A percentile compares a stretch with the other conserved stretches of the same genome.
phyloP scores from a whole-genome alignment of 225 moss, liverwort and hornwort species.

The Takakia lepidozioides region DNA sequence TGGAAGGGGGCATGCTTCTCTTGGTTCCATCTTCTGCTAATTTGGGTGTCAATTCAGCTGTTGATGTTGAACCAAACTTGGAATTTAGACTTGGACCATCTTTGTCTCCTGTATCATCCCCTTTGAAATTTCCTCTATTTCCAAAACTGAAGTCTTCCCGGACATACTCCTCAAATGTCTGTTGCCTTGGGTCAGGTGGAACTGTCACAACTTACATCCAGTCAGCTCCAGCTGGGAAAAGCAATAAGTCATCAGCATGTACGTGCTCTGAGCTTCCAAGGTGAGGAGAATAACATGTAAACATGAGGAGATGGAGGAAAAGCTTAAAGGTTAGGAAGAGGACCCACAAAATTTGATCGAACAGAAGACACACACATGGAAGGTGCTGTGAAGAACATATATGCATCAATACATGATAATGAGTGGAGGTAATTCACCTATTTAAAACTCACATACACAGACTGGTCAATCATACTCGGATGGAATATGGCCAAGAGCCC shows the following conservation, averaged over 20 bases:
- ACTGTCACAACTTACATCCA: too few relatives aligned
- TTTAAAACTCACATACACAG: too few relatives aligned
- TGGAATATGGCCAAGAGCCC: too few relatives aligned
- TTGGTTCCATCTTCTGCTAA: conserved; percentile 50
- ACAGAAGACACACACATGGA: neutral
- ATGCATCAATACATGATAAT: too few relatives aligned
- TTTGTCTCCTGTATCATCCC: conserved; percentile 77
- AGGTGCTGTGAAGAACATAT: neutral
- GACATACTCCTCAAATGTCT: conserved; percentile 70
- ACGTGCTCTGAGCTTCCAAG: too few relatives aligned
- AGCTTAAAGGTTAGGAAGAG: neutral
- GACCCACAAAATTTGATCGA: too few relatives aligned
- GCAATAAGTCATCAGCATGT: too few relatives aligned
- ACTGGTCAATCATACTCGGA: too few relatives aligned
- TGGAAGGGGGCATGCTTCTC: conserved; percentile 66
- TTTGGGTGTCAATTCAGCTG: conserved; percentile 79
- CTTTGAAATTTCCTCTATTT: conserved; percentile 72
- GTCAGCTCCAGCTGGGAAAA: too few relatives aligned
- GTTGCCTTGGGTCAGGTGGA: conserved; percentile 34
- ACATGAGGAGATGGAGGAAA: neutral
- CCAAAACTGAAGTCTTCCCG: conserved; percentile 98
- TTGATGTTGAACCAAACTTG: conserved; percentile 87
- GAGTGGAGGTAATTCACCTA: too few relatives aligned
- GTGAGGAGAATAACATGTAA: neutral
- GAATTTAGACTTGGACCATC: conserved; percentile 76